Evolutionary conservation across 441 rosid species (phyloP).

Genomic region (Mallotus repandus): DNA sequence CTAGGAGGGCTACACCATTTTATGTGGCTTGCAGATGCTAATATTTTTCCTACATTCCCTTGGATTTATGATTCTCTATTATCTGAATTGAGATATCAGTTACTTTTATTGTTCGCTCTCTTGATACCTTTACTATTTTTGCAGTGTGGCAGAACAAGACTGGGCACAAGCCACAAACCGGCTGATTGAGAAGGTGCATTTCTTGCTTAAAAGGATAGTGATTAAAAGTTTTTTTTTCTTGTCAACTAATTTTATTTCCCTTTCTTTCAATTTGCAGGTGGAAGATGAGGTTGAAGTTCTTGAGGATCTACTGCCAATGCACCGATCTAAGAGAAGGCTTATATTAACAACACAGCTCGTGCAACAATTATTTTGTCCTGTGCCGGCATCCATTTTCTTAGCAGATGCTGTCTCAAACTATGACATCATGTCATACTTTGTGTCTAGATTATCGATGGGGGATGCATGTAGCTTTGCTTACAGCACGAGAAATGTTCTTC

Average conservation of each 20-base stretch:
- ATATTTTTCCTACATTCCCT: too few species aligned
- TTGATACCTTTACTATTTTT: slow-evolving; percentile 17
- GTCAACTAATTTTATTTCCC: slow-evolving; percentile 21
- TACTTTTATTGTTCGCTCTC: not conserved
- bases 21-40: not conserved
- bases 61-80: not conserved
- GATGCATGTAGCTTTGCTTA: slow-evolving; percentile 54
- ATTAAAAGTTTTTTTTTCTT: not conserved
- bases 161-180: slow-evolving; percentile 77
- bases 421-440: slow-evolving; percentile 46
- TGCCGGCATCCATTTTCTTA: slow-evolving; percentile 47
- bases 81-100: not conserved
- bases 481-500: slow-evolving; percentile 27
- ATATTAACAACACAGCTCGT: slow-evolving; percentile 66
- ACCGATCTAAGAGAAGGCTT: slow-evolving; percentile 72
- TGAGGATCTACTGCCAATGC: slow-evolving; percentile 38
- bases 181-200: slow-evolving; percentile 70
- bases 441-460: slow-evolving; percentile 61
- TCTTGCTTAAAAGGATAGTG: slow-evolving; percentile 22
- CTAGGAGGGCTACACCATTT: not conserved
- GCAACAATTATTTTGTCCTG: slow-evolving; percentile 64
- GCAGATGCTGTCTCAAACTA: slow-evolving; percentile 43
- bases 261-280: slow-evolving; percentile 39
- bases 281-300: slow-evolving; percentile 48
- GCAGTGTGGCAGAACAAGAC: slow-evolving; percentile 65